A percentile compares a stretch with the other conserved stretches of the same genome.
Evolutionary conservation across 2,329 filamentous ascomycete species (phyloP).

Genomic region (Macrophomina tecta): DNA sequence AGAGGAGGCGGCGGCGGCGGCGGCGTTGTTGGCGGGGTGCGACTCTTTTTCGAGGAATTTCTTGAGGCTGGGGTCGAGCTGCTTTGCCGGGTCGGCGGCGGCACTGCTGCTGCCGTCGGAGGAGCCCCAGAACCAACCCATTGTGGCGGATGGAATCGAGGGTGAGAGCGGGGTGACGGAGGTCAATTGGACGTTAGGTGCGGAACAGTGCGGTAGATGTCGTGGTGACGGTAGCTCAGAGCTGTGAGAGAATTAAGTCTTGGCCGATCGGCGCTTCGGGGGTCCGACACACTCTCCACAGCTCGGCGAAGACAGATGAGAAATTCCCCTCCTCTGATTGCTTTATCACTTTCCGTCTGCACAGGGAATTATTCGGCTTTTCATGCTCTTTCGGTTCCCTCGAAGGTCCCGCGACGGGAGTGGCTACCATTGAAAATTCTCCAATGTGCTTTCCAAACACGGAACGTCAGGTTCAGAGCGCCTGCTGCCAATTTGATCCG

Average conservation of each 20-base stretch:
- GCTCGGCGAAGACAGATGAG: background rate
- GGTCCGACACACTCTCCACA: background rate
- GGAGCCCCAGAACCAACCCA: constrained; percentile 70
- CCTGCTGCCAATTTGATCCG: too few relatives aligned
- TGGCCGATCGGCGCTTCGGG: constrained; percentile 16
- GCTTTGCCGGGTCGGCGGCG: constrained; percentile 68
- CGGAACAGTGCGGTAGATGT: background rate
- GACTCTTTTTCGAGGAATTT: constrained; percentile 86
- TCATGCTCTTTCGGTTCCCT: too few relatives aligned
- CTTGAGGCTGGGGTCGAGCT: constrained; percentile 81
- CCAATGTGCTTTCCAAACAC: too few relatives aligned
- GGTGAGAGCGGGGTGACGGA: too few relatives aligned
- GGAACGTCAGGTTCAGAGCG: too few relatives aligned
- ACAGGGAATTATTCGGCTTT: too few relatives aligned
- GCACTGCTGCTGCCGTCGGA: constrained; percentile 40
- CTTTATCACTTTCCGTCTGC: background rate
- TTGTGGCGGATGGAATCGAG: constrained; percentile 37
- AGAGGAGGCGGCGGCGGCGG: constrained; percentile 32
- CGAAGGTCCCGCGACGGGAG: too few relatives aligned
- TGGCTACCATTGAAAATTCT: too few relatives aligned
- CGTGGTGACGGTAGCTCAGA: background rate
- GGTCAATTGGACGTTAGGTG: background rate
- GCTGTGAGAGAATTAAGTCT: background rate
- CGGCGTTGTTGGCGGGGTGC: constrained; percentile 52
- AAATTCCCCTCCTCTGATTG: background rate